These are phyloP conservation scores for Neofusicoccum parvum DNA, from an alignment of 2,329 filamentous ascomycete genomes.

Conservation along the genomic window DNA sequence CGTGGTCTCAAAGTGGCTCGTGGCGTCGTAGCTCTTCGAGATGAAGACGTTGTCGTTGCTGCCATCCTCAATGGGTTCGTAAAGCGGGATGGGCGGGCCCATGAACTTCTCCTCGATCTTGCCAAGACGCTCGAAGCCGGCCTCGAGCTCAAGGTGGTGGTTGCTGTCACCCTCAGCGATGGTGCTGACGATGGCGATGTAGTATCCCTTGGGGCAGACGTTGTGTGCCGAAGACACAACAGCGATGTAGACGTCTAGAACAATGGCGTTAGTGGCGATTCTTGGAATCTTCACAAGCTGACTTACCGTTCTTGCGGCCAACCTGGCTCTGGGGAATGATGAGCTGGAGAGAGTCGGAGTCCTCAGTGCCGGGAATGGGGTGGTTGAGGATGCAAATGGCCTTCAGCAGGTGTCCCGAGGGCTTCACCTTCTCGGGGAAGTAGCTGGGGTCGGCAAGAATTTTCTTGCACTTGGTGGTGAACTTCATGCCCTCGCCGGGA, in stretches of 20 bases:
- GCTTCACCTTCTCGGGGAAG: slow-evolving; percentile 86
- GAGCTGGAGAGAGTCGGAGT: slow-evolving; percentile 86
- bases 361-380: slow-evolving; percentile 84
- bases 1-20: slow-evolving; percentile 94
- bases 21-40: slow-evolving; percentile 97
- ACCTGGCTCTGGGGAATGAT: slow-evolving; percentile 99
- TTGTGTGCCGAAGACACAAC: slow-evolving; percentile 95
- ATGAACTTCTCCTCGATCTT: slow-evolving; percentile 97
- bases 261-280: slow-evolving; percentile 22
- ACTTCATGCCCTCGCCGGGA: slow-evolving; percentile 76
- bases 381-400: slow-evolving; percentile 98
- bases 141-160: slow-evolving; percentile 92
- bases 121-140: slow-evolving; percentile 88
- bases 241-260: slow-evolving; percentile 88
- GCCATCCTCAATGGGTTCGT: slow-evolving; percentile 84
- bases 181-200: slow-evolving; percentile 96
- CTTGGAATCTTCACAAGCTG: too few relatives aligned
- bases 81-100: slow-evolving; percentile 88
- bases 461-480: slow-evolving; percentile 93
- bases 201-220: slow-evolving; percentile 98
- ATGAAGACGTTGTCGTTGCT: slow-evolving; percentile 91
- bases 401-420: slow-evolving; percentile 87
- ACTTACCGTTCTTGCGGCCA: slow-evolving; percentile 87
- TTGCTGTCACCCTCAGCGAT: slow-evolving; percentile 91
- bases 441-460: slow-evolving; percentile 96